Evolutionary conservation across 306 rosid species (phyloP), one percentile per base, ranked within the genome.

Genomic region (Ormosia semicastrata): DNA sequence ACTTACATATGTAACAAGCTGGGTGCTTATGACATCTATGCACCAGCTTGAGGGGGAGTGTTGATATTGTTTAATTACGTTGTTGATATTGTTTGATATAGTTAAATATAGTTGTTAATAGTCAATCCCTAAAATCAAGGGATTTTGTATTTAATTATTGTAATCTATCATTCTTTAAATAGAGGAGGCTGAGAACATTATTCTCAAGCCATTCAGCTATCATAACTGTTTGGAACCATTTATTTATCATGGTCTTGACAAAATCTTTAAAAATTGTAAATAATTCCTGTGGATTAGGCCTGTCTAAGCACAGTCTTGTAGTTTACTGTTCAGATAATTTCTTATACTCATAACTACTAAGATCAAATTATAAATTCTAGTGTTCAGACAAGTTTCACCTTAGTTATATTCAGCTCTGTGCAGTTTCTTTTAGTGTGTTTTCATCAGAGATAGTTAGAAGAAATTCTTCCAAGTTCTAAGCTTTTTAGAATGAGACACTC

Each of bases 321-420:
- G 32, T 80, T 80, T 68, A 60, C 54, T 15, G 33, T 29, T 41
- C 41, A 53, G 18, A 14, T 30, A 11, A 40, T 68, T 60, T 52
- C 63, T 56, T 39, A 18, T 14, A 9, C 70, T 43, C 67, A n/a
- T 30, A 15, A 12, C 66, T 67, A 10, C 52, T 50, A 18, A 52
- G 41, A 53, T 62, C 73, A 54, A 81, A 37, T 71, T 72, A 54
- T 71, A 72, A 24, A 44, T 76, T 56, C 59, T 40, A 71, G 71
- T 34, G 43, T 66, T 75, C 58, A 5, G 30, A 33, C 43, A 49
- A 37, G 53, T 30, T 80, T 62, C 5, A 11, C 57, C 8, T 39
- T 64, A 24, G 70, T 53, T 71, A 24, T 36, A 59, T 57, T 72
- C 5, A 64, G 24, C 68, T 58, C 37, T 29, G 29, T 10, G 8